A percentile compares a stretch with the other conserved stretches of the same genome.
Evolutionary conservation across 192 early-diverging fungal genomes (phyloP).

Genomic region (Coemansia sp.): DNA sequence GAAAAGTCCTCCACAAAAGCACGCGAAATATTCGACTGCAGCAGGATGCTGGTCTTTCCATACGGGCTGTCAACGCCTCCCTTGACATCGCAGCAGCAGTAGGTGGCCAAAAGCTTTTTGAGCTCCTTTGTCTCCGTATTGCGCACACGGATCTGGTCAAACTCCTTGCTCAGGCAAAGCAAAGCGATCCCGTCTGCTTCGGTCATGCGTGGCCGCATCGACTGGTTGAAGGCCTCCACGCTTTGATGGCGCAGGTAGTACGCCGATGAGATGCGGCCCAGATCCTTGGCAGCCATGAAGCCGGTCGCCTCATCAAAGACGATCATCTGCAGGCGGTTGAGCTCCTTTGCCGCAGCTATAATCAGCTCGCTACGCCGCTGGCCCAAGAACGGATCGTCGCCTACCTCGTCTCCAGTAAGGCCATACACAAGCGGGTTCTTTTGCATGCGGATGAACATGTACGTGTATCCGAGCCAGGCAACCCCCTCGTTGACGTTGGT

Average conservation of each 20-base stretch:
- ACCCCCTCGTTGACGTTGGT: conserved; percentile 95
- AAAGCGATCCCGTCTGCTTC: conserved; percentile 91
- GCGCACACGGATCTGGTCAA: conserved; percentile 90
- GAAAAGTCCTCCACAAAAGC: conserved; percentile 88
- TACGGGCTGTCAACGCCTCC: conserved; percentile 77
- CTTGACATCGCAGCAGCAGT: conserved; percentile 86
- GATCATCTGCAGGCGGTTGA: conserved; percentile 92
- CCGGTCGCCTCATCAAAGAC: conserved; percentile 80
- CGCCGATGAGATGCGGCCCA: conserved; percentile 89
- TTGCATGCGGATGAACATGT: conserved; percentile 92
- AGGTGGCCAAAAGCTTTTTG: conserved; percentile 60
- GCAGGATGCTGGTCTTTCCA: conserved; percentile 92
- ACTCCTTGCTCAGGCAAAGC: conserved; percentile 89
- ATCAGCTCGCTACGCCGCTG: conserved; percentile 83
- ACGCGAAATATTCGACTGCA: conserved; percentile 85
- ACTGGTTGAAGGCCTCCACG: conserved; percentile 83
- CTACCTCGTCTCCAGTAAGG: conserved; percentile 70
- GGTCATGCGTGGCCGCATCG: conserved; percentile 86
- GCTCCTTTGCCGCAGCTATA: conserved; percentile 65
- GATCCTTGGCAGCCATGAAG: conserved; percentile 83
- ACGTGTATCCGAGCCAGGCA: conserved; percentile 97
- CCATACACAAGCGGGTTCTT: conserved; percentile 96
- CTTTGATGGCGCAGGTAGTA: conserved; percentile 90
- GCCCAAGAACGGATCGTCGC: conserved; percentile 77
- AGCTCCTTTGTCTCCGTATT: conserved; percentile 87